These are phyloP conservation scores for Rhizopus microsporus DNA, from an alignment of 371 early-diverging fungal genomes.

Conservation along the genomic window DNA sequence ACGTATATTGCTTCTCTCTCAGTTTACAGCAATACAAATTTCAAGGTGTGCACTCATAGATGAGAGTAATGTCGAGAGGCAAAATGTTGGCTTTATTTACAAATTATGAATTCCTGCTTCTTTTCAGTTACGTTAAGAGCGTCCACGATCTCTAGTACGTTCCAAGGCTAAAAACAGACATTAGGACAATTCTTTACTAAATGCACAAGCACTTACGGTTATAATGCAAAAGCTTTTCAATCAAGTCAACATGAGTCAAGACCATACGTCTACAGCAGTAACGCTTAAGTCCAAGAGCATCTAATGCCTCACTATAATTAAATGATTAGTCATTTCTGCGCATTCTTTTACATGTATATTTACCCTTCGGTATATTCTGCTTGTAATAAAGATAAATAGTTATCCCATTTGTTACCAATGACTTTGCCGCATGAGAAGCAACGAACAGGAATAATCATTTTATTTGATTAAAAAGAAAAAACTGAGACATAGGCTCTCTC, in stretches of 20 bases:
- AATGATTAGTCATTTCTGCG: not conserved
- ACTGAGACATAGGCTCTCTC: constrained; percentile 3
- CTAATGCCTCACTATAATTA: constrained; percentile 81
- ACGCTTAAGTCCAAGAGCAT: constrained; percentile 91
- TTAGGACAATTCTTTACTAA: too few species aligned
- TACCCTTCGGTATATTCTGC: constrained; percentile 79
- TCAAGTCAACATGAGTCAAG: constrained; percentile 98
- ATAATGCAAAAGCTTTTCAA: constrained; percentile 97
- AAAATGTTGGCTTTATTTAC: constrained; percentile 3
- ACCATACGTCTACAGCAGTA: constrained; percentile 99
- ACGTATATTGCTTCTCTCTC: too few species aligned
- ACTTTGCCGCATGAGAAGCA: constrained; percentile 99
- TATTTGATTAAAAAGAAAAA: constrained; percentile 10
- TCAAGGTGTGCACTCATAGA: too few species aligned
- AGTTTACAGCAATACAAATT: too few species aligned
- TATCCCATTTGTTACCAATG: constrained; percentile 97
- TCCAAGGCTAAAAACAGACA: constrained; percentile 22
- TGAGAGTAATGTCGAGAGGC: not conserved
- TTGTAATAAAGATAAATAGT: constrained; percentile 85
- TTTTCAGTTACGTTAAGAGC: constrained; percentile 12
- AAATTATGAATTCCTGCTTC: not conserved
- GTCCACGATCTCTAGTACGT: constrained; percentile 35
- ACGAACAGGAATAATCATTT: constrained; percentile 96
- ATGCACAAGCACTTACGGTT: constrained; percentile 64
- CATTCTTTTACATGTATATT: constrained; percentile 14